phyloP scores from a whole-genome alignment of 306 rosid species.

The Vicia faba region DNA sequence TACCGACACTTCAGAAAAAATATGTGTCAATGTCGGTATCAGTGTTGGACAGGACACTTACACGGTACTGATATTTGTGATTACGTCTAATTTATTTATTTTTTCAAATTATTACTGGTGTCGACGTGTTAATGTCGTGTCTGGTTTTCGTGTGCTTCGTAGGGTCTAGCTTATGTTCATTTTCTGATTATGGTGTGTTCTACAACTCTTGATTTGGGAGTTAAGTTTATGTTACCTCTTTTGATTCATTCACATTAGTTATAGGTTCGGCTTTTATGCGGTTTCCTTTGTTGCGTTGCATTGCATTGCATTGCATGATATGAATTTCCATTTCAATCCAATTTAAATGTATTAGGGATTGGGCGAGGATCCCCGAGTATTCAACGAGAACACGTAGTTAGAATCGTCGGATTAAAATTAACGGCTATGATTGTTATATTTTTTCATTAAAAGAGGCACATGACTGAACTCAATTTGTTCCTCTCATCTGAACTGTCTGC shows the following conservation, averaged over 20 bases:
- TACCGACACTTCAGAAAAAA: too few relatives aligned
- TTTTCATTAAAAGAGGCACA: not conserved
- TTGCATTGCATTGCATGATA: constrained; percentile 5
- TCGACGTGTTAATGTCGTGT: too few relatives aligned
- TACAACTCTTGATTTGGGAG: not conserved
- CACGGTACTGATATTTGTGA: too few relatives aligned
- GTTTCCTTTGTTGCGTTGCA: constrained; percentile 17
- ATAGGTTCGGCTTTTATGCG: constrained; percentile 3
- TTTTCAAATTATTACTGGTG: too few relatives aligned
- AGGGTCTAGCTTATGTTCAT: not conserved
- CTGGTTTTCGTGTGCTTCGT: too few relatives aligned
- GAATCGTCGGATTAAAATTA: not conserved
- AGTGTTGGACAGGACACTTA: too few relatives aligned
- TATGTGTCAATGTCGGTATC: too few relatives aligned
- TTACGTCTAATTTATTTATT: too few relatives aligned
- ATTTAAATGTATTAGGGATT: constrained; percentile 46
- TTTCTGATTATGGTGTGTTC: constrained; percentile 20
- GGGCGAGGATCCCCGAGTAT: not conserved
- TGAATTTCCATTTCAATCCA: constrained; percentile 19
- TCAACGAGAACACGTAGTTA: not conserved
- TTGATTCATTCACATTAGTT: constrained; percentile 25
- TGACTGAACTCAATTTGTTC: not conserved
- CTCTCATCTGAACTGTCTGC: not conserved
- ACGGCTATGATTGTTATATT: not conserved
- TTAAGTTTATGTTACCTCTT: constrained; percentile 7